phyloP scores from a whole-genome alignment of 768 basidiomycete species.

The Suillus cothurnatus region DNA sequence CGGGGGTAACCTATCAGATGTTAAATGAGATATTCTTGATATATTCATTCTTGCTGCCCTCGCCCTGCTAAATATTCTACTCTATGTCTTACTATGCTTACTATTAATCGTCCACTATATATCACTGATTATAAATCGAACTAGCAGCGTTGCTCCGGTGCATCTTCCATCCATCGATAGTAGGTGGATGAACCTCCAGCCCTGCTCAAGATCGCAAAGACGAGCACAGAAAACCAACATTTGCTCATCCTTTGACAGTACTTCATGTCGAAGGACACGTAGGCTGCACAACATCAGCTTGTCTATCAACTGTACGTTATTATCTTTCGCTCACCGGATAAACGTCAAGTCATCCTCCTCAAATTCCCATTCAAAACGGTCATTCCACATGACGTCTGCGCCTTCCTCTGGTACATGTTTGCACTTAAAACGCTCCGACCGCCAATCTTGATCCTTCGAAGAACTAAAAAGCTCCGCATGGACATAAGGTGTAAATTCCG shows the following conservation, averaged over 20 bases:
- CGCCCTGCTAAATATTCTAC: neutral
- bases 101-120: slow-evolving; percentile 1
- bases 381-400: slow-evolving; percentile 43
- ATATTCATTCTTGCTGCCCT: neutral
- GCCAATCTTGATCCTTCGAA: slow-evolving; percentile 43
- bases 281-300: slow-evolving; percentile 8
- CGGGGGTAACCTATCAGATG: slow-evolving; percentile 53
- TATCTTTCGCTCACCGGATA: slow-evolving; percentile 40
- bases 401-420: slow-evolving; percentile 32
- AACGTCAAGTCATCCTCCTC: slow-evolving; percentile 55
- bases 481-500: slow-evolving; percentile 45
- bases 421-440: slow-evolving; percentile 42
- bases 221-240: slow-evolving; percentile 58
- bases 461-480: slow-evolving; percentile 47
- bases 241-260: slow-evolving; percentile 45
- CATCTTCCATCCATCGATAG: slow-evolving; percentile 52
- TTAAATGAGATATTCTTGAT: slow-evolving; percentile 20
- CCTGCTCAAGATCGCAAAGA: slow-evolving; percentile 45
- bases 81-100: neutral
- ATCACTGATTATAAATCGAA: slow-evolving; percentile 23
- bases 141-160: slow-evolving; percentile 31
- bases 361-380: slow-evolving; percentile 53
- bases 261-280: slow-evolving; percentile 34
- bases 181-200: slow-evolving; percentile 53
- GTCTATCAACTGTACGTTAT: neutral